phyloP scores from a whole-genome alignment of 2,329 filamentous ascomycete species.

The Aspergillus carbonarius region DNA sequence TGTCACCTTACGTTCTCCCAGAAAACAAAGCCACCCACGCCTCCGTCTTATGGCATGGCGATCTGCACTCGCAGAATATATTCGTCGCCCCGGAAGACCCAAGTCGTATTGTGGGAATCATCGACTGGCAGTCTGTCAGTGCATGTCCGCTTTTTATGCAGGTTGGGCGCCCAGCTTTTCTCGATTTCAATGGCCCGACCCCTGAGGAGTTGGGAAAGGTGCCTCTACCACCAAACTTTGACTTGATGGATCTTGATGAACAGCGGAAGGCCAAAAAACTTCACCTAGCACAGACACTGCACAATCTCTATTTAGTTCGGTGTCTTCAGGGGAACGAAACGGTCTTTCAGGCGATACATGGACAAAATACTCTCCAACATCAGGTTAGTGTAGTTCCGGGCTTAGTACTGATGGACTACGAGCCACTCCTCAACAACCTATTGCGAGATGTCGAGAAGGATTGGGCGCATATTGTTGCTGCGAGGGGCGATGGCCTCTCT shows the following conservation, averaged over 20 bases:
- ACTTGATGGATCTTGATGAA: conserved; percentile 19
- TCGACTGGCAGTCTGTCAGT: conserved; percentile 27
- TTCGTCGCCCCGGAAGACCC: conserved; percentile 22
- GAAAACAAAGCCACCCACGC: conserved; percentile 13
- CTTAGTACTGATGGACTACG: conserved; percentile 23
- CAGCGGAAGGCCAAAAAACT: conserved; percentile 23
- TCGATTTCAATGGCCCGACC: conserved; percentile 24
- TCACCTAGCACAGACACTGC: conserved; percentile 23
- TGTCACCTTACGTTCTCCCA: conserved; percentile 15
- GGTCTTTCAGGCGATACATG: conserved; percentile 21
- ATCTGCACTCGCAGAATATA: conserved; percentile 21
- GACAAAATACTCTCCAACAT: conserved; percentile 21
- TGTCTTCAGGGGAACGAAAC: conserved; percentile 17
- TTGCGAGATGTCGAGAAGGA: conserved; percentile 21
- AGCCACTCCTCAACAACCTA: conserved; percentile 20
- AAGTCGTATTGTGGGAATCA: conserved; percentile 20
- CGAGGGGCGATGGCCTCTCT: conserved; percentile 2
- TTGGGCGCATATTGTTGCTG: conserved; percentile 20
- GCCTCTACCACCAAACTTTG: conserved; percentile 19
- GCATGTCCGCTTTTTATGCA: conserved; percentile 23
- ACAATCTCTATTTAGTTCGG: conserved; percentile 24
- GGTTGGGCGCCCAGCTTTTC: conserved; percentile 18
- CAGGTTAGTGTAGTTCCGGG: conserved; percentile 24
- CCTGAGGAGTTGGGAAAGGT: conserved; percentile 18
- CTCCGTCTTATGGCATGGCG: conserved; percentile 19